Evolutionary conservation across 2,329 filamentous ascomycete species (phyloP).

Genomic region (Neopestalotiopsis sp.): DNA sequence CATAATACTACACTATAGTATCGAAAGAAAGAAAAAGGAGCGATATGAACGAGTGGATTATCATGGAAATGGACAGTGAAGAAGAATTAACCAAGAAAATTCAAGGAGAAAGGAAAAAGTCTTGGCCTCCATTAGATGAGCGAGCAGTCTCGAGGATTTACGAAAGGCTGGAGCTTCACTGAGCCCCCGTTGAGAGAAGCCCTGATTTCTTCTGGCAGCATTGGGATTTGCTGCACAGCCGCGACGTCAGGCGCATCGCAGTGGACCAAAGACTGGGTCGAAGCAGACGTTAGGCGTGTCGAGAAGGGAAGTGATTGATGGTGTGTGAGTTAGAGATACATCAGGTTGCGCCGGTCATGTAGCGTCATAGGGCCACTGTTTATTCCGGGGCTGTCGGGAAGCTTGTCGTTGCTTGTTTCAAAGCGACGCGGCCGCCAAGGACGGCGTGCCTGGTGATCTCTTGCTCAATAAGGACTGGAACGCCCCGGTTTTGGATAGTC

Average conservation of each 20-base stretch:
- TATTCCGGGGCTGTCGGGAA: background rate
- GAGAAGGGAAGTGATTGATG: constrained; percentile 5
- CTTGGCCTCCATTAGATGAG: background rate
- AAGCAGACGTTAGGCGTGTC: constrained; percentile 3
- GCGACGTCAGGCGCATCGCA: constrained; percentile 11
- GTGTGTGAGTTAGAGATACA: constrained; percentile 1
- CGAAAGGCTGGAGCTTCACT: background rate
- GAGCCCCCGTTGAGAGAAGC: background rate
- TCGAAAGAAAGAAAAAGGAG: background rate
- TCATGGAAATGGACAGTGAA: background rate
- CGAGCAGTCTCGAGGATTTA: constrained; percentile 5
- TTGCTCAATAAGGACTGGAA: background rate
- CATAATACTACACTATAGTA: constrained; percentile 11
- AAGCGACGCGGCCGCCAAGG: background rate
- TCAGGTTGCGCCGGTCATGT: background rate
- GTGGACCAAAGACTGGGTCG: constrained; percentile 14
- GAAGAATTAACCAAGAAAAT: background rate
- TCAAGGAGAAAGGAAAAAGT: background rate
- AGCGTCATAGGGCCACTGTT: constrained; percentile 12
- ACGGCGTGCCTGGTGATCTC: constrained; percentile 8
- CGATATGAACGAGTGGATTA: background rate
- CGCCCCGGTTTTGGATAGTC: background rate
- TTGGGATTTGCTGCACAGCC: constrained; percentile 15
- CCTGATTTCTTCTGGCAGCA: background rate
- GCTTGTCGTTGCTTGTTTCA: constrained; percentile 12